phyloP scores from a whole-genome alignment of 2,329 filamentous ascomycete species.

The Fulvia fulva region DNA sequence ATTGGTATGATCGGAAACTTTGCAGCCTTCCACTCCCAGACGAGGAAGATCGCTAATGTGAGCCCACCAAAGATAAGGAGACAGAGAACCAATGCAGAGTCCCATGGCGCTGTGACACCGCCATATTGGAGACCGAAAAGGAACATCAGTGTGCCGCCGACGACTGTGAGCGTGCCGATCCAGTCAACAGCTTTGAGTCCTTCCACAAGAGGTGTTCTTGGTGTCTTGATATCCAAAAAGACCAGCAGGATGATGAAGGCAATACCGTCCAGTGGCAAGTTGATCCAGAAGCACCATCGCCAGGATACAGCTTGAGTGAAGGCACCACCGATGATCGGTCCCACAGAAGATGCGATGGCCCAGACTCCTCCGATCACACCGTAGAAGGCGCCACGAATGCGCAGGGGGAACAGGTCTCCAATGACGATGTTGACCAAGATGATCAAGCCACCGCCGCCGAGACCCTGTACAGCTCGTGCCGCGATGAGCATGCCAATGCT shows the following conservation, averaged over 20 bases:
- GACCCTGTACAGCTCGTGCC: slow-evolving; percentile 59
- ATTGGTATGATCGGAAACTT: slow-evolving; percentile 75
- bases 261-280: slow-evolving; percentile 59
- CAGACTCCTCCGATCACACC: slow-evolving; percentile 64
- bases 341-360: slow-evolving; percentile 63
- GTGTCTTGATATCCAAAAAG: slow-evolving; percentile 64
- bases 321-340: slow-evolving; percentile 62
- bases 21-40: slow-evolving; percentile 70
- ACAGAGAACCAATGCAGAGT: slow-evolving; percentile 69
- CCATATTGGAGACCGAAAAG: slow-evolving; percentile 83
- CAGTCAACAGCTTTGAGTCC: slow-evolving; percentile 65
- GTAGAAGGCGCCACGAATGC: slow-evolving; percentile 55
- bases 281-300: slow-evolving; percentile 63
- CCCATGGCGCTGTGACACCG: slow-evolving; percentile 71
- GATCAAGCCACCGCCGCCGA: slow-evolving; percentile 60
- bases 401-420: slow-evolving; percentile 59
- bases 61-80: slow-evolving; percentile 70
- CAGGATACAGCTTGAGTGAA: slow-evolving; percentile 61
- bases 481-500: slow-evolving; percentile 61
- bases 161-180: slow-evolving; percentile 61
- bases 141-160: slow-evolving; percentile 79
- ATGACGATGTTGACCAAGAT: slow-evolving; percentile 63
- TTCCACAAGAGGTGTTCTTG: slow-evolving; percentile 57
- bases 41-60: slow-evolving; percentile 58
- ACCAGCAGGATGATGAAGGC: slow-evolving; percentile 58